Evolutionary conservation across 345 rosid species (phyloP), one percentile per base, ranked within the genome.

Genomic region (Salix viminalis): DNA sequence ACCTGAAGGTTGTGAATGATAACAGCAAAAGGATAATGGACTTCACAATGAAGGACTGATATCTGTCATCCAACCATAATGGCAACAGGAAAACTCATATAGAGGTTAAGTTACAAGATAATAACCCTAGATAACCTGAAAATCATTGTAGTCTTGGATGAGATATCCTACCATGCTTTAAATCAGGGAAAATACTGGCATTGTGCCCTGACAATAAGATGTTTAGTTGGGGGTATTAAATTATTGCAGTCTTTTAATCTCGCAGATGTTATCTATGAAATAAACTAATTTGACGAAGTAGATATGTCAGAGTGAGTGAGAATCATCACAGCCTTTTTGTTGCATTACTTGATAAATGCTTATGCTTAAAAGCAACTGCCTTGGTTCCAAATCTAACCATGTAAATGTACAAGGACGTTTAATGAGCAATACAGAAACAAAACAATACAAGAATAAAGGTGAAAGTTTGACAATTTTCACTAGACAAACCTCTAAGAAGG

Each of bases 401-500:
- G 50, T 1, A 46, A 46, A 46, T 46, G 50, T 3, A 46, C 50
- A 46, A 13, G 50, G 50, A 46, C 1, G n/a, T 65, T 21, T 6
- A 19, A 24, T 50, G 52, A 6, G 23, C 37, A 52, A 37, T 18
- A 32, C 34, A 48, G 10, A 36, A 48, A 70, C 62, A 70, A 24
- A 24, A 18, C 64, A 56, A 23, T 42, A 44, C 37, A 34, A 26
- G 21, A 14, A 41, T 41, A 41, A 41, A 41, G 44, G 44, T 41
- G 44, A 30, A 71, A 71, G 14, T 34, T 41, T 37, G 16, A 69
- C 34, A 69, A 58, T 41, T 21, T 21, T 18, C 54, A 56, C 67
- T 1, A 19, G 60, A 73, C 83, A 87, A 75, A 91, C 97, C 97
- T 95, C 99, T 78, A 95, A 89, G 87, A 93, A 93, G 75, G 99